Conservation (phyloP, 192 early-diverging fungal genomes). For the Coemansia sp. region DNA sequence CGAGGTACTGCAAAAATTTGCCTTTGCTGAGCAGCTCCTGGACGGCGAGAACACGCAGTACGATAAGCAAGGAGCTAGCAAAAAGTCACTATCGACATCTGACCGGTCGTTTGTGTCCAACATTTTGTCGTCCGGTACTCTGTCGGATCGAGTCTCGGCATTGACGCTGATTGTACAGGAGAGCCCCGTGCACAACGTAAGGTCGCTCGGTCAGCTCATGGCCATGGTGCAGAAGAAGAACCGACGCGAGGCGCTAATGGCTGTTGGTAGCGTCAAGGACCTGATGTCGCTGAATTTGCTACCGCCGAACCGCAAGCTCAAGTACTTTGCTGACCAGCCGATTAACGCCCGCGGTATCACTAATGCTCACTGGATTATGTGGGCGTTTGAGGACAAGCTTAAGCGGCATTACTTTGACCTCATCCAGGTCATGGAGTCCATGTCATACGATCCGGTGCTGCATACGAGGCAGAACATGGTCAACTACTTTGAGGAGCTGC, state of each 20-base stretch:
- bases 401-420: constrained; percentile 92
- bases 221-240: constrained; percentile 89
- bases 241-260: constrained; percentile 80
- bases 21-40: constrained; percentile 62
- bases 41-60: constrained; percentile 63
- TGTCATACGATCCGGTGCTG: constrained; percentile 81
- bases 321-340: constrained; percentile 91
- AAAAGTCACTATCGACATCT: constrained; percentile 65
- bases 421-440: constrained; percentile 80
- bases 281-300: constrained; percentile 76
- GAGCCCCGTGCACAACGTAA: constrained; percentile 80
- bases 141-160: constrained; percentile 91
- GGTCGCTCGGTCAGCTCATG: constrained; percentile 72
- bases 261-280: constrained; percentile 87
- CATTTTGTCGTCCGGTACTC: constrained; percentile 87
- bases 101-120: constrained; percentile 85
- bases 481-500: constrained; percentile 70
- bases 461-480: constrained; percentile 83
- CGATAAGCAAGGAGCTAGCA: constrained; percentile 47
- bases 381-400: constrained; percentile 92
- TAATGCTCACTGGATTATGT: constrained; percentile 76
- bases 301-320: constrained; percentile 80
- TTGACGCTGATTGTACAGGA: constrained; percentile 89
- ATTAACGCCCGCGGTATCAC: constrained; percentile 59
- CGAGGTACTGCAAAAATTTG: constrained; percentile 32